A percentile compares a stretch with the other conserved stretches of the same genome.
Evolutionary conservation across 2,329 filamentous ascomycete species (phyloP).

Genomic region (Aspergillus caelatus): DNA sequence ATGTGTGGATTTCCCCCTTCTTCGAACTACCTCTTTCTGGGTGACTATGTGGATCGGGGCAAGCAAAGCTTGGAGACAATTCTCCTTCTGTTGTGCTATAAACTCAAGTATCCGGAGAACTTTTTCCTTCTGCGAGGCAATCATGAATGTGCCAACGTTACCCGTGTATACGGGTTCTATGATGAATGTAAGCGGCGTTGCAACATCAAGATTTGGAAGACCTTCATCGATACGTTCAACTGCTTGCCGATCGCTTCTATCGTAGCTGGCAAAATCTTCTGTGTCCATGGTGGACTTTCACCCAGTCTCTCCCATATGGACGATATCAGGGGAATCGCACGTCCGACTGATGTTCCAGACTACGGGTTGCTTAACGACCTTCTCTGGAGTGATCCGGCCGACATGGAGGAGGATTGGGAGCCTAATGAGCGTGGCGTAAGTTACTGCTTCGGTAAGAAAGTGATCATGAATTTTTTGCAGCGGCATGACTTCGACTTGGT

Average conservation of each 20-base stretch:
- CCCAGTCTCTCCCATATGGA: conserved; percentile 96
- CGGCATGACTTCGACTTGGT: conserved; percentile 97
- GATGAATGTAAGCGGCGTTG: conserved; percentile 96
- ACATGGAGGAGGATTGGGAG: conserved; percentile 98
- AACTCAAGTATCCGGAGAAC: conserved; percentile 95
- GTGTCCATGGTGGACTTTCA: conserved; percentile 91
- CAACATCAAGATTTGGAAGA: conserved; percentile 98
- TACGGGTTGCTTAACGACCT: conserved; percentile 94
- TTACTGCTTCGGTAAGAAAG: conserved; percentile 97
- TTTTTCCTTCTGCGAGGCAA: conserved; percentile 95
- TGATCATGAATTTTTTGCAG: conserved; percentile 93
- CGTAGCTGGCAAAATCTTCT: conserved; percentile 96
- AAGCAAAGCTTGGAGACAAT: conserved; percentile 97
- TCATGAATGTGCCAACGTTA: conserved; percentile 96
- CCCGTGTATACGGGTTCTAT: conserved; percentile 94
- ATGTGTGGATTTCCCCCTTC: conserved; percentile 96
- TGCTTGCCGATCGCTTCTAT: conserved; percentile 94
- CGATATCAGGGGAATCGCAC: conserved; percentile 92
- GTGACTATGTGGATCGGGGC: conserved; percentile 94
- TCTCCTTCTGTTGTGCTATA: conserved; percentile 88
- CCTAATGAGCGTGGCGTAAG: conserved; percentile 95
- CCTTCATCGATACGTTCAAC: conserved; percentile 96
- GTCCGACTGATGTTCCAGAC: conserved; percentile 95
- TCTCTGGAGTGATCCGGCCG: conserved; percentile 95
- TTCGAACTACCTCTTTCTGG: conserved; percentile 90